phyloP scores from a whole-genome alignment of 495 filamentous ascomycete species.

The Podospora pseudopauciseta region DNA sequence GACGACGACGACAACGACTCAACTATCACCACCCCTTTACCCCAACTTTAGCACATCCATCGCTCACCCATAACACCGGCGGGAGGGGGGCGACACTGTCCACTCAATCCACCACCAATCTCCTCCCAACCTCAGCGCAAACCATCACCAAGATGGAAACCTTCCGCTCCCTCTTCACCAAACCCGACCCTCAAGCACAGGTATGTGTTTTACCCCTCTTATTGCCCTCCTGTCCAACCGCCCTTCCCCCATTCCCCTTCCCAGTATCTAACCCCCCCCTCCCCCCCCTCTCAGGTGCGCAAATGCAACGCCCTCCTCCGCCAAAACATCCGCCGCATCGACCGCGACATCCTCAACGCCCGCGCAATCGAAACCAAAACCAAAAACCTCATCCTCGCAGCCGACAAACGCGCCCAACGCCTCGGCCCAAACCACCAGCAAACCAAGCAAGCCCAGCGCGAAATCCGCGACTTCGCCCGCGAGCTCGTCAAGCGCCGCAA shows the following conservation, averaged over 20 bases:
- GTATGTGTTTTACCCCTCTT: slow-evolving; percentile 50
- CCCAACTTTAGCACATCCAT: too few relatives aligned
- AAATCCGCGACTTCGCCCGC: slow-evolving; percentile 80
- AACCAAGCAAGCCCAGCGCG: slow-evolving; percentile 67
- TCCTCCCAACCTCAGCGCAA: background rate
- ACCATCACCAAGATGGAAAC: slow-evolving; percentile 64
- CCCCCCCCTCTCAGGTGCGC: slow-evolving; percentile 61
- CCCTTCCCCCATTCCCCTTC: background rate
- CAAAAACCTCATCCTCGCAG: slow-evolving; percentile 74
- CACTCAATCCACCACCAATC: slow-evolving; percentile 3
- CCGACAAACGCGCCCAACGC: slow-evolving; percentile 72
- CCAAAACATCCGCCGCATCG: slow-evolving; percentile 86
- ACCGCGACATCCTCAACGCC: slow-evolving; percentile 81
- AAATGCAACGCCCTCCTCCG: slow-evolving; percentile 95
- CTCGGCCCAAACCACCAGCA: slow-evolving; percentile 57
- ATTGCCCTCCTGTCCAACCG: background rate
- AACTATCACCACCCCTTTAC: background rate
- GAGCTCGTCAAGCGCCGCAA: slow-evolving; percentile 82
- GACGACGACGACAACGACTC: background rate
- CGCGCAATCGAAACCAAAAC: slow-evolving; percentile 77
- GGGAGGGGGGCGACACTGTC: background rate
- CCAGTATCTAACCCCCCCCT: slow-evolving; percentile 1
- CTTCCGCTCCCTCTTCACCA: slow-evolving; percentile 81
- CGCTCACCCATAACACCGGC: background rate
- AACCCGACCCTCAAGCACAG: slow-evolving; percentile 88